A percentile compares a stretch with the other conserved stretches of the same genome.
phyloP scores from a whole-genome alignment of 768 basidiomycete genomes.

The Russula emetica region DNA sequence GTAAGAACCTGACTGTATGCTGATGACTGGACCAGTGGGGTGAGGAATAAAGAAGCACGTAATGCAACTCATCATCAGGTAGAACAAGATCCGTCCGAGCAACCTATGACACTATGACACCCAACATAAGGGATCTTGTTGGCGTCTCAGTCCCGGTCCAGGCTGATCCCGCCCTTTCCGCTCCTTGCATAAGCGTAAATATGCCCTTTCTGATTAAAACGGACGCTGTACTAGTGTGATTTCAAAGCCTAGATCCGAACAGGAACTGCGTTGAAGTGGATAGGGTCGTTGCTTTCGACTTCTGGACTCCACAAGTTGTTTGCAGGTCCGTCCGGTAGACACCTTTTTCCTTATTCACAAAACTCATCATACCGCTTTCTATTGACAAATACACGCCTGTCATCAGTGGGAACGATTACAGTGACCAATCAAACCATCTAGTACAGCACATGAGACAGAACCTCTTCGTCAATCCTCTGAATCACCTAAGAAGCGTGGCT shows the following conservation, averaged over 20 bases:
- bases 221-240: neutral
- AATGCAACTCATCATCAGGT: neutral
- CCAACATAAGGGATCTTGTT: neutral
- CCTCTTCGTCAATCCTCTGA: neutral
- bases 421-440: neutral
- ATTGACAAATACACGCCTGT: neutral
- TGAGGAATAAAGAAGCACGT: neutral
- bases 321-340: neutral
- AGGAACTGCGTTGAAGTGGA: neutral
- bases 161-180: neutral
- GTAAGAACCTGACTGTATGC: neutral
- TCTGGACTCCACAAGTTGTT: neutral
- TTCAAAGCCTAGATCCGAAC: neutral
- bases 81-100: slow-evolving; percentile 21
- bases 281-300: neutral
- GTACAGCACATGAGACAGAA: no score
- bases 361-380: neutral
- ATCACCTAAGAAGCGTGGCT: no score
- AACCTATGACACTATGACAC: neutral
- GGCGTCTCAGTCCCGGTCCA: neutral
- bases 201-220: neutral
- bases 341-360: neutral
- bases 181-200: neutral
- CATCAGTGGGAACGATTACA: neutral
- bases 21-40: neutral